Percentiles rank a stretch among this genome's conserved stretches.
Evolutionary conservation across 2,329 filamentous ascomycete genomes (phyloP).

Genomic region (Raffaelea ambrosiae): DNA sequence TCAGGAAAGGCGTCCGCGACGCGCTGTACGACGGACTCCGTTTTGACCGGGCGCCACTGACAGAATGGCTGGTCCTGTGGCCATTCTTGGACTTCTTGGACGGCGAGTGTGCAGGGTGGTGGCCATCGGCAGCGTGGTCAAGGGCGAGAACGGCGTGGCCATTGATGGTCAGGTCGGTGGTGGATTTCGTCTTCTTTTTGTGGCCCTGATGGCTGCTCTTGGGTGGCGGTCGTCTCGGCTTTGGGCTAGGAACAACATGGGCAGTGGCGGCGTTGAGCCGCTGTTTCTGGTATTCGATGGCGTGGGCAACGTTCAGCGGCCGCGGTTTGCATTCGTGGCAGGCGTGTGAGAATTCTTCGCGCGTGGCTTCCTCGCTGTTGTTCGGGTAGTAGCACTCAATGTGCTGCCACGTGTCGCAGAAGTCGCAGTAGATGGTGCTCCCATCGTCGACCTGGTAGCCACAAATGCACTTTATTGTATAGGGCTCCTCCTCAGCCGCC

Average conservation of each 20-base stretch:
- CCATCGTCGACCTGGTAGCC: conserved; percentile 91
- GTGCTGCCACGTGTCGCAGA: conserved; percentile 96
- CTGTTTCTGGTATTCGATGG: conserved; percentile 61
- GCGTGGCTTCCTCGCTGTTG: conserved; percentile 62
- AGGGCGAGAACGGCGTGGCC: conserved; percentile 51
- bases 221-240: conserved; percentile 62
- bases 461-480: conserved; percentile 98
- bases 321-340: conserved; percentile 85
- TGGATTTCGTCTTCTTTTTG: conserved; percentile 80
- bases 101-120: conserved; percentile 7
- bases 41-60: conserved; percentile 59
- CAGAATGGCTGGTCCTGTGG: conserved; percentile 70
- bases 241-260: conserved; percentile 55
- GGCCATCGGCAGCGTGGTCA: conserved; percentile 40
- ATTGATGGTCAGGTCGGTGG: conserved; percentile 54
- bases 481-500: conserved; percentile 67
- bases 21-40: conserved; percentile 59
- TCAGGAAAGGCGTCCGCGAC: conserved; percentile 33
- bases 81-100: conserved; percentile 71
- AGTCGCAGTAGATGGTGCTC: conserved; percentile 93
- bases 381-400: conserved; percentile 88
- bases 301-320: conserved; percentile 62
- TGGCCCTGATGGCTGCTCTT: conserved; percentile 59
- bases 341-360: conserved; percentile 68
- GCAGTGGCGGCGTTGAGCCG: conserved; percentile 39